These are phyloP conservation scores for Galerina marginata DNA, from an alignment of 768 basidiomycete species.

Conservation along the genomic window DNA sequence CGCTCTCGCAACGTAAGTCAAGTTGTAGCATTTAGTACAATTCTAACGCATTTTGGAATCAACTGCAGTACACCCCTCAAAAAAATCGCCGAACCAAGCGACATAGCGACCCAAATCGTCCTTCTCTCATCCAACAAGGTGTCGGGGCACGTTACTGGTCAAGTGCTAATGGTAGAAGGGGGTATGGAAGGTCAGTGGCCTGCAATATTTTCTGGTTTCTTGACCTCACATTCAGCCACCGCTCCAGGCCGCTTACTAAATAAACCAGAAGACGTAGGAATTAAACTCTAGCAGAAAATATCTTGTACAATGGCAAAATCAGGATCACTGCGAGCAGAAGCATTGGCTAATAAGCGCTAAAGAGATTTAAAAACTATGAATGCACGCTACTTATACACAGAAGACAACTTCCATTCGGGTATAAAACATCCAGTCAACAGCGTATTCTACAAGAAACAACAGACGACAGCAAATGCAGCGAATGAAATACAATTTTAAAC, in stretches of 20 bases:
- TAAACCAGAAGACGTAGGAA: slow-evolving; percentile 23
- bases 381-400: too few relatives aligned
- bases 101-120: slow-evolving; percentile 70
- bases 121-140: slow-evolving; percentile 62
- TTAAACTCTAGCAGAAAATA: slow-evolving; percentile 9
- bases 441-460: too few relatives aligned
- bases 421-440: too few relatives aligned
- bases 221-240: slow-evolving; percentile 2
- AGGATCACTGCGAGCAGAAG: too few relatives aligned
- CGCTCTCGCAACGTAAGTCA: slow-evolving; percentile 69
- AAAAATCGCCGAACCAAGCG: slow-evolving; percentile 65
- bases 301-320: too few relatives aligned
- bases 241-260: slow-evolving; percentile 37
- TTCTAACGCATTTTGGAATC: neutral
- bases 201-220: neutral
- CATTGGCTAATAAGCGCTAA: too few relatives aligned
- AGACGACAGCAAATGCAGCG: too few relatives aligned
- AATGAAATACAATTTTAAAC: too few relatives aligned
- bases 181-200: slow-evolving; percentile 72
- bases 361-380: too few relatives aligned
- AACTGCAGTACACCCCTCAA: slow-evolving; percentile 66
- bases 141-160: slow-evolving; percentile 75
- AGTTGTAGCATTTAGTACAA: neutral
- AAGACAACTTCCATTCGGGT: too few relatives aligned
- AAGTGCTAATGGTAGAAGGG: slow-evolving; percentile 73